phyloP scores from a whole-genome alignment of 129 eudicot genomes.

The Sambucus nigra region DNA sequence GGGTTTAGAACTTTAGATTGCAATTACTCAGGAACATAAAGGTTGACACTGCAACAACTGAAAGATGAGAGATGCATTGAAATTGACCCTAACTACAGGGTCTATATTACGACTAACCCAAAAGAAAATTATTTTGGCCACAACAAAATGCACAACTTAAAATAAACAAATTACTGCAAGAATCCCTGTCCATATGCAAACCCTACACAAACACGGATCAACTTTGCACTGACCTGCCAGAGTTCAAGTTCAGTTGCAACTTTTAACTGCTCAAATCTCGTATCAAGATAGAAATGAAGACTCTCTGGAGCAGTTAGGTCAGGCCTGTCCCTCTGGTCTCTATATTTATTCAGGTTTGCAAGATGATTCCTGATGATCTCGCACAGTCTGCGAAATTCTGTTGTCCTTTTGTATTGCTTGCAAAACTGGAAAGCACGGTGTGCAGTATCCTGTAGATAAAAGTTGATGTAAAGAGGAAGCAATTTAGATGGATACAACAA shows the following conservation, averaged over 20 bases:
- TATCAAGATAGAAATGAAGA: conserved; percentile 81
- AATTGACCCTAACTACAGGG: too few relatives aligned
- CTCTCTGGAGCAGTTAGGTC: conserved; percentile 88
- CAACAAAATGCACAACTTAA: background rate
- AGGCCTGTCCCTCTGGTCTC: conserved; percentile 95
- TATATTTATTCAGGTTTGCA: conserved; percentile 82
- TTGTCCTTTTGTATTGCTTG: conserved; percentile 89
- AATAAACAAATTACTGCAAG: background rate
- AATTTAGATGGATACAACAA: too few relatives aligned
- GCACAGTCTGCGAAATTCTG: conserved; percentile 88
- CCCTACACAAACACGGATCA: background rate
- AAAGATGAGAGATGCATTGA: too few relatives aligned
- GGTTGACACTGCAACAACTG: too few relatives aligned
- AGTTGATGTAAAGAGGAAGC: background rate
- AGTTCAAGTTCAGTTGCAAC: conserved; percentile 96
- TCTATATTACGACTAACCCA: too few relatives aligned
- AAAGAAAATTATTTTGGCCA: too few relatives aligned
- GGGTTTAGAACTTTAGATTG: too few relatives aligned
- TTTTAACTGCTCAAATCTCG: conserved; percentile 89
- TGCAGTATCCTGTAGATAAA: conserved; percentile 63
- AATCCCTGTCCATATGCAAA: background rate
- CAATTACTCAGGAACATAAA: too few relatives aligned
- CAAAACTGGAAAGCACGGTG: conserved; percentile 96
- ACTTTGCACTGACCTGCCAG: conserved; percentile 68
- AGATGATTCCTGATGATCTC: conserved; percentile 95